Evolutionary conservation across 805 yeast species (phyloP).

Genomic region (Ogataea philodendri): DNA sequence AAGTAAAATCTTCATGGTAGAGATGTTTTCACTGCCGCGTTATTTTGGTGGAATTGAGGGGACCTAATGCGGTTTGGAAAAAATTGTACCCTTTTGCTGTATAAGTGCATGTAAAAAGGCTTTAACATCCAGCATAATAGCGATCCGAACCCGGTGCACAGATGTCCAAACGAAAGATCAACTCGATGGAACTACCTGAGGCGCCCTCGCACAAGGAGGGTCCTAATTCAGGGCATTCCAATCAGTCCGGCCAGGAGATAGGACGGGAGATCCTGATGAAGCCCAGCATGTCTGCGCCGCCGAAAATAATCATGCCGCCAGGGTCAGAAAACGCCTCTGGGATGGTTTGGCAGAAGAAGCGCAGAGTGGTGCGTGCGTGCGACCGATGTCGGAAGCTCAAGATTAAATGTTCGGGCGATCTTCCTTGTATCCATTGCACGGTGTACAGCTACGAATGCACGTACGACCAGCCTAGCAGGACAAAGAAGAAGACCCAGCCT

Average conservation of each 20-base stretch:
- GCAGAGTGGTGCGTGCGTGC: conserved; percentile 50
- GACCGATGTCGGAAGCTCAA: conserved; percentile 50
- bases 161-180: conserved; percentile 8
- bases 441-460: conserved; percentile 84
- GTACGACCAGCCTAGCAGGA: conserved; percentile 63
- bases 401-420: conserved; percentile 50
- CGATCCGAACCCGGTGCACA: conserved; percentile 5
- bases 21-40: conserved; percentile 10
- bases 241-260: conserved; percentile 1
- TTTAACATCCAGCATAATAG: not conserved
- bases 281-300: conserved; percentile 19
- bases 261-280: conserved; percentile 12
- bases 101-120: conserved; percentile 6
- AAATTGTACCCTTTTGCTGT: conserved; percentile 4
- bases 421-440: conserved; percentile 62
- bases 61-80: conserved; percentile 2
- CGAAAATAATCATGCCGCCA: conserved; percentile 31
- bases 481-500: conserved; percentile 37
- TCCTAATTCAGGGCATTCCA: conserved; percentile 1
- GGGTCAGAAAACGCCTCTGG: conserved; percentile 17
- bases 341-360: conserved; percentile 28
- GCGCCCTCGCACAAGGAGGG: not conserved
- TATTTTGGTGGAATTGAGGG: conserved; percentile 8
- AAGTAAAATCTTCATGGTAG: conserved; percentile 1
- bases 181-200: not conserved